These are phyloP conservation scores for Aspergillus latus DNA, from an alignment of 2,329 filamentous ascomycete genomes.

Conservation along the genomic window DNA sequence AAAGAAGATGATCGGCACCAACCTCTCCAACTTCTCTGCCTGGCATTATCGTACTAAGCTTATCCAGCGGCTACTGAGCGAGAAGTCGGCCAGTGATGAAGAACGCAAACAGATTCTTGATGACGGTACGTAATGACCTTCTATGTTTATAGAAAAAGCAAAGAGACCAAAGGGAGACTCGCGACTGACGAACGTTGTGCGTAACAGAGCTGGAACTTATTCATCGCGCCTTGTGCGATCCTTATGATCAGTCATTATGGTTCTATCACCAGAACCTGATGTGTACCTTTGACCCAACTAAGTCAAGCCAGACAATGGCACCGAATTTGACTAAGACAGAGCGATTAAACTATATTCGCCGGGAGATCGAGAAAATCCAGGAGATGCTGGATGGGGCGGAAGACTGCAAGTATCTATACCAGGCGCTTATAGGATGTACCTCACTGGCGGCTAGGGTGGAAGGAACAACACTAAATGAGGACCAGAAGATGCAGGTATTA, in stretches of 20 bases:
- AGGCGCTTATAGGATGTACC: conserved; percentile 76
- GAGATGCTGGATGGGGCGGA: conserved; percentile 65
- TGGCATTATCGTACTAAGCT: conserved; percentile 91
- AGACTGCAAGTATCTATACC: conserved; percentile 85
- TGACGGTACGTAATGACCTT: conserved; percentile 51
- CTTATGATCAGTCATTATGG: conserved; percentile 94
- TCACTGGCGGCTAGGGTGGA: conserved; percentile 55
- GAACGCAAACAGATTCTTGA: conserved; percentile 70
- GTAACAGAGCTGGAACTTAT: conserved; percentile 69
- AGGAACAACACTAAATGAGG: conserved; percentile 48
- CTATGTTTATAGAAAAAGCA: background rate
- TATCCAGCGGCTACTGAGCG: conserved; percentile 71
- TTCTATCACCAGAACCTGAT: conserved; percentile 93
- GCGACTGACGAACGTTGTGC: conserved; percentile 6
- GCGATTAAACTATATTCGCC: conserved; percentile 63
- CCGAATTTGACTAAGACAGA: conserved; percentile 62
- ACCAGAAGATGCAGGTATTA: conserved; percentile 46
- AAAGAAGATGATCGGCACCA: conserved; percentile 77
- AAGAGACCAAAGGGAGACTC: conserved; percentile 2
- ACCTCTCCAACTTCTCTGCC: conserved; percentile 93
- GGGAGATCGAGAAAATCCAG: conserved; percentile 72
- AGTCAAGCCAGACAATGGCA: conserved; percentile 59
- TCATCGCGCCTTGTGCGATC: conserved; percentile 77
- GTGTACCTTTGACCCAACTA: conserved; percentile 60
- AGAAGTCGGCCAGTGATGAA: conserved; percentile 63